Conservation (phyloP, 1,139 yeast genomes). For the Saccharomycopsis hybrid region DNA sequence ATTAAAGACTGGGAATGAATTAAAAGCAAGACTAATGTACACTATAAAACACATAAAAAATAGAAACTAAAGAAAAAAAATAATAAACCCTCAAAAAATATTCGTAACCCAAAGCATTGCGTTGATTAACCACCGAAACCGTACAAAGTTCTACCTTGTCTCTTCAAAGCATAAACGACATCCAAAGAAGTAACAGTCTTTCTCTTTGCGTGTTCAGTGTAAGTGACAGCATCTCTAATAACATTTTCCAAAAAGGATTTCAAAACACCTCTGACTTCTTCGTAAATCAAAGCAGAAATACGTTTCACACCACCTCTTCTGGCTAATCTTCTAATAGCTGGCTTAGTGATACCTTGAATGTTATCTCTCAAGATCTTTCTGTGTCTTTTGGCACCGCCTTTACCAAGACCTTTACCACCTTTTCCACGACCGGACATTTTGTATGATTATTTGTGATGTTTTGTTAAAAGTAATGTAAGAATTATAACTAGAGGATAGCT, state of each 20-base stretch:
- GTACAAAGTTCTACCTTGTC: conserved; percentile 99
- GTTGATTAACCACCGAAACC: conserved; percentile 98
- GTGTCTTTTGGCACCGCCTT: conserved; percentile 99
- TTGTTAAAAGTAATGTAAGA: too few species aligned
- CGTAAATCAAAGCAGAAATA: conserved; percentile 97
- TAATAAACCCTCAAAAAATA: background rate
- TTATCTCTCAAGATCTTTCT: conserved; percentile 98
- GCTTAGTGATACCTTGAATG: conserved; percentile 99
- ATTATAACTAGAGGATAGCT: too few species aligned
- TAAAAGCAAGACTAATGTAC: conserved; percentile 3
- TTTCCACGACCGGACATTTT: conserved; percentile 98
- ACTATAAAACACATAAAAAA: background rate
- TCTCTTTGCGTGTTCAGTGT: conserved; percentile 99
- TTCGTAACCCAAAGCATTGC: background rate
- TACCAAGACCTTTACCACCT: conserved; percentile 99
- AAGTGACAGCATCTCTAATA: conserved; percentile 97
- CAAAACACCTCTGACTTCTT: conserved; percentile 96
- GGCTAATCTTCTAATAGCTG: conserved; percentile 99
- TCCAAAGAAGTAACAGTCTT: conserved; percentile 98
- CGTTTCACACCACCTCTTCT: conserved; percentile 99
- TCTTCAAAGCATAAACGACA: conserved; percentile 98
- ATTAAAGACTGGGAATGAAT: too few species aligned
- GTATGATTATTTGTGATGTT: conserved; percentile 18
- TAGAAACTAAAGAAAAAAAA: background rate
- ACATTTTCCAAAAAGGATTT: conserved; percentile 95